Evolutionary conservation across 1,284 basidiomycete species (phyloP), one percentile per base, ranked within the genome.

Genomic region (Meira miltonrushii): DNA sequence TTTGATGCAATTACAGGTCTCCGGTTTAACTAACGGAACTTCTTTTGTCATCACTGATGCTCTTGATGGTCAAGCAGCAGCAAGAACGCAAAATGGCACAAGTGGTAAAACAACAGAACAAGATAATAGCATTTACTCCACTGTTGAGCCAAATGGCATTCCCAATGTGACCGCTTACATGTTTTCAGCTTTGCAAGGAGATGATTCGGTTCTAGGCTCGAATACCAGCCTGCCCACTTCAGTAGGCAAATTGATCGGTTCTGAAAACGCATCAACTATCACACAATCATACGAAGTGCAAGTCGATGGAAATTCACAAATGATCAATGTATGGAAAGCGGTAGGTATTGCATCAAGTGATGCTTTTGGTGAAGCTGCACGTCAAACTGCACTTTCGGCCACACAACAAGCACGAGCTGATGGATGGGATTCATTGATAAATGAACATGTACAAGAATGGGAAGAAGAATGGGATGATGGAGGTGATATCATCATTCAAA

Each of bases 341-440:
- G 69, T 75, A 25, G 72, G 72, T 1, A 71, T 73, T 54, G 72
- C 72, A n/a, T 70, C 72, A n/a, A 52, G 50, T 17, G 72, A 72
- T 47, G 69, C 72, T 2, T 75, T 56, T 59, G 51, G 56, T 10
- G 17, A 6, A 13, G 50, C 40, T 12, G 68, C 64, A 47, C 44
- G 58, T 1, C 38, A 33, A 37, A 62, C 64, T 1, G 70, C 72
- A 1, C 52, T 65, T 17, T 28, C 55, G 0, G 55, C 68, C 2
- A 59, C 70, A 1, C 23, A 38, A 10, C 19, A 44, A 9, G 72
- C 65, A 0, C 63, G 63, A 40, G 23, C 40, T 13, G 59, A 55
- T 2, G 72, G 72, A 0, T 75, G 61, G 59, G 57, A 64, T 10
- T 43, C 46, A 50, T 66, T 53, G 39, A 28, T 58, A 12, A 21